phyloP scores from a whole-genome alignment of 441 rosid genomes.

The Pelargonium fulgidum region DNA sequence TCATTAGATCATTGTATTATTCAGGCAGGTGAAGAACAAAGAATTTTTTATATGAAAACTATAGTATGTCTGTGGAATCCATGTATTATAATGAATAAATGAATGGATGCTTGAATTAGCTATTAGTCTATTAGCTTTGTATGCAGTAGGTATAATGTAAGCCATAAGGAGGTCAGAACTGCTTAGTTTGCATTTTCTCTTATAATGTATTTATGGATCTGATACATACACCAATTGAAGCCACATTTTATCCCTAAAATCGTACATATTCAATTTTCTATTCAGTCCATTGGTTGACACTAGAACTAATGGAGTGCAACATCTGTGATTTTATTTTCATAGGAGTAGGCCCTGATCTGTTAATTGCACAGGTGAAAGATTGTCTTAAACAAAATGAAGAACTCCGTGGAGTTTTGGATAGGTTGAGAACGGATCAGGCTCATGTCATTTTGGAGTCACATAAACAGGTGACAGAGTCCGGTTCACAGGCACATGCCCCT shows the following conservation, averaged over 20 bases:
- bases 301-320: not conserved
- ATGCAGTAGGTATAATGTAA: not conserved
- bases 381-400: conserved; percentile 84
- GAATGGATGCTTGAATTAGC: no score
- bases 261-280: not conserved
- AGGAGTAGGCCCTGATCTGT: not conserved
- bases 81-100: no score
- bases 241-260: not conserved
- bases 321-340: not conserved
- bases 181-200: not conserved
- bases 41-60: no score
- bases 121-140: no score
- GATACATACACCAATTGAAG: not conserved
- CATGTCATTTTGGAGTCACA: not conserved
- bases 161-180: not conserved
- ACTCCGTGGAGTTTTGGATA: conserved; percentile 55
- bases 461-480: conserved; percentile 26
- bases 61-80: no score
- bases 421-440: conserved; percentile 67
- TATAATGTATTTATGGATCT: not conserved
- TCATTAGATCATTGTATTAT: no score
- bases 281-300: not conserved
- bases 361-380: conserved; percentile 54
- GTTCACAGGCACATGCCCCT: conserved; percentile 34
- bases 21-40: no score